These are phyloP conservation scores for Globisporangium mamillatum DNA, from an alignment of 352 stramenopile genomes.

Conservation along the genomic window DNA sequence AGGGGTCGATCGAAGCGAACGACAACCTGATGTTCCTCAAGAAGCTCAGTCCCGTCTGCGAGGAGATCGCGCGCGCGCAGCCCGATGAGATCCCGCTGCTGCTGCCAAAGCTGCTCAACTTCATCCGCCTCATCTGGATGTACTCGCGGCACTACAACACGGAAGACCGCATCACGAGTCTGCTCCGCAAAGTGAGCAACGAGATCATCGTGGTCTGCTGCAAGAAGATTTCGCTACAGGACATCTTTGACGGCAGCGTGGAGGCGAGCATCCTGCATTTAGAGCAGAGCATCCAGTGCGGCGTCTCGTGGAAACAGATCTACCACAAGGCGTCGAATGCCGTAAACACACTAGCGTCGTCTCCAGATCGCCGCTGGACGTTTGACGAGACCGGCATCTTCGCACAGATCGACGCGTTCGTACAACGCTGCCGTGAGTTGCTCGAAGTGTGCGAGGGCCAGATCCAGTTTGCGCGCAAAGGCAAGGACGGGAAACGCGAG, in stretches of 20 bases:
- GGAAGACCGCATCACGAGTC: slow-evolving; percentile 89
- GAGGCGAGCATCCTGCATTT: slow-evolving; percentile 85
- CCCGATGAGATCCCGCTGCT: slow-evolving; percentile 89
- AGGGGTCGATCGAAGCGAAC: slow-evolving; percentile 89
- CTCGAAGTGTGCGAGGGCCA: slow-evolving; percentile 94
- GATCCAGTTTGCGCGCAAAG: slow-evolving; percentile 93
- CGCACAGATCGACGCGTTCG: slow-evolving; percentile 94
- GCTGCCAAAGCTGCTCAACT: slow-evolving; percentile 90
- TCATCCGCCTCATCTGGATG: slow-evolving; percentile 94
- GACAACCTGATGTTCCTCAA: slow-evolving; percentile 95
- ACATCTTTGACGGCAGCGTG: slow-evolving; percentile 94
- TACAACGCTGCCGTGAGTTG: slow-evolving; percentile 93
- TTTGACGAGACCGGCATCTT: slow-evolving; percentile 96
- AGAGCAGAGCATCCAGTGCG: slow-evolving; percentile 91
- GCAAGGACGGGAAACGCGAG: slow-evolving; percentile 55
- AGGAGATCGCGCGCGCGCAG: slow-evolving; percentile 82
- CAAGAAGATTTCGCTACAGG: slow-evolving; percentile 81
- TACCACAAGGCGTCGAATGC: slow-evolving; percentile 63
- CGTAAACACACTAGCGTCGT: slow-evolving; percentile 53
- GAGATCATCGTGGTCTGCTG: slow-evolving; percentile 92
- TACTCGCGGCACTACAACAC: slow-evolving; percentile 95
- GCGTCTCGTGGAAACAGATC: slow-evolving; percentile 91
- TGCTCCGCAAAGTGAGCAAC: slow-evolving; percentile 94
- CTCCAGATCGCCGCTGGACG: slow-evolving; percentile 72
- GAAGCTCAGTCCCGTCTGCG: slow-evolving; percentile 88